Conservation (phyloP, 2,329 filamentous ascomycete species). For the Penicillium decumbens region DNA sequence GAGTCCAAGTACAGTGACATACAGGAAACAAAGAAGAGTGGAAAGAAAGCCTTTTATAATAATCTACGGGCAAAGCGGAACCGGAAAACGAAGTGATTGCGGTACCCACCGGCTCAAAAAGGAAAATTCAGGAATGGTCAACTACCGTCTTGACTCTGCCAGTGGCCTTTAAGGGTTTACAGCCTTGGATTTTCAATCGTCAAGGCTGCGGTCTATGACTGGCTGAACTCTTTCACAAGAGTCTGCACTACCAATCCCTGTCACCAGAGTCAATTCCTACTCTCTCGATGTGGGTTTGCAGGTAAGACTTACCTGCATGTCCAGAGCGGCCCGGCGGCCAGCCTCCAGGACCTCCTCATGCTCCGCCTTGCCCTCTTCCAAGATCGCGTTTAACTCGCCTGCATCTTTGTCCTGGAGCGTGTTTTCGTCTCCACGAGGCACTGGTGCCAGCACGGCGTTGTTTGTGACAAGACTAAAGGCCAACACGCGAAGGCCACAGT, state of each 20-base stretch:
- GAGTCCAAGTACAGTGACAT: conserved; percentile 84
- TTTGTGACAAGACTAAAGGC: conserved; percentile 65
- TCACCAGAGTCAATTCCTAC: conserved; percentile 17
- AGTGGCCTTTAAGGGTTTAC: not conserved
- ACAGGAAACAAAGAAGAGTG: conserved; percentile 74
- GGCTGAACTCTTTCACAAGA: conserved; percentile 29
- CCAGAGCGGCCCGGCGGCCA: conserved; percentile 55
- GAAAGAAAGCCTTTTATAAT: conserved; percentile 87
- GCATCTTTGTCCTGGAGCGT: conserved; percentile 49
- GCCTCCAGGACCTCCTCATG: conserved; percentile 63
- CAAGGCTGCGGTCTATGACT: conserved; percentile 1
- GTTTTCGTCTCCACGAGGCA: conserved; percentile 55
- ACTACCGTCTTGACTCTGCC: not conserved
- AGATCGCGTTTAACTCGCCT: conserved; percentile 50
- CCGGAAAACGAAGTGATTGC: conserved; percentile 23
- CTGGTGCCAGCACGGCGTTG: conserved; percentile 56
- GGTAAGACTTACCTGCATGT: conserved; percentile 54
- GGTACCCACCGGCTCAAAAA: not conserved
- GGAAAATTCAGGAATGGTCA: not conserved
- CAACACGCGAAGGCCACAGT: conserved; percentile 59
- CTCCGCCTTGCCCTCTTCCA: conserved; percentile 58
- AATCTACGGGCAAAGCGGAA: conserved; percentile 60
- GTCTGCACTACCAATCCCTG: conserved; percentile 37
- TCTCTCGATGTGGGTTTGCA: not conserved
- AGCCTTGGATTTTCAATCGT: not conserved